phyloP scores from a whole-genome alignment of 2,329 filamentous ascomycete genomes.

The Blastomyces silverae region DNA sequence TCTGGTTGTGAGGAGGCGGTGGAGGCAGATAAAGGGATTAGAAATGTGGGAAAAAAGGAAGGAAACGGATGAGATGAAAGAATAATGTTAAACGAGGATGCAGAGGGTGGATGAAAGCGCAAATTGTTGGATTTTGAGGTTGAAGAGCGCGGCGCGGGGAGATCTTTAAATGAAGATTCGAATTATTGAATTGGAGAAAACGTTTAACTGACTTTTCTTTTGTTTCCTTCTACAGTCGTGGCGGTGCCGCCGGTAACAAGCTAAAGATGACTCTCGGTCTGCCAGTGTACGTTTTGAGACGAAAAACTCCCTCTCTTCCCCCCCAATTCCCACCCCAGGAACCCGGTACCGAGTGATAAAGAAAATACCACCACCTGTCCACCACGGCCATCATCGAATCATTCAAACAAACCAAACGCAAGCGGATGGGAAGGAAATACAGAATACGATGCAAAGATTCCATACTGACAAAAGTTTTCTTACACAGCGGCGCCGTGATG shows the following conservation, averaged over 20 bases:
- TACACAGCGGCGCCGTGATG: conserved; percentile 86
- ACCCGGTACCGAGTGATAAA: not conserved
- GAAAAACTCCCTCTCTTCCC: conserved; percentile 16
- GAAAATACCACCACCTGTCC: not conserved
- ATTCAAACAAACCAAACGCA: not conserved
- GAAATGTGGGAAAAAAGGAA: not conserved
- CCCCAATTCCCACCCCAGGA: not conserved
- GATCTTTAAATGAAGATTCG: not conserved
- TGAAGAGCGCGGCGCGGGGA: not conserved
- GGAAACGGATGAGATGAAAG: conserved; percentile 4
- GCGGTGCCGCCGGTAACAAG: conserved; percentile 98
- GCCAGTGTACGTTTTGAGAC: conserved; percentile 73
- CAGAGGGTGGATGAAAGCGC: conserved; percentile 5
- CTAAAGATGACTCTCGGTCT: conserved; percentile 99
- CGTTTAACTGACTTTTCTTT: conserved; percentile 24
- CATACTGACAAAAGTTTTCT: not conserved
- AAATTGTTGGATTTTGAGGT: not conserved
- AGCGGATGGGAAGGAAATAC: not conserved
- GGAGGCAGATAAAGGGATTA: not conserved
- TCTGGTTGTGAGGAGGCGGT: not conserved
- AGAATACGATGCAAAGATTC: not conserved
- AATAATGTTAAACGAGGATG: not conserved
- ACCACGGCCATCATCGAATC: not conserved
- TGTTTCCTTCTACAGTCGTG: conserved; percentile 45
- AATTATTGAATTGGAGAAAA: conserved; percentile 4